phyloP scores from a whole-genome alignment of 176 grass and related monocot genomes.

The Ensete glaucum region DNA sequence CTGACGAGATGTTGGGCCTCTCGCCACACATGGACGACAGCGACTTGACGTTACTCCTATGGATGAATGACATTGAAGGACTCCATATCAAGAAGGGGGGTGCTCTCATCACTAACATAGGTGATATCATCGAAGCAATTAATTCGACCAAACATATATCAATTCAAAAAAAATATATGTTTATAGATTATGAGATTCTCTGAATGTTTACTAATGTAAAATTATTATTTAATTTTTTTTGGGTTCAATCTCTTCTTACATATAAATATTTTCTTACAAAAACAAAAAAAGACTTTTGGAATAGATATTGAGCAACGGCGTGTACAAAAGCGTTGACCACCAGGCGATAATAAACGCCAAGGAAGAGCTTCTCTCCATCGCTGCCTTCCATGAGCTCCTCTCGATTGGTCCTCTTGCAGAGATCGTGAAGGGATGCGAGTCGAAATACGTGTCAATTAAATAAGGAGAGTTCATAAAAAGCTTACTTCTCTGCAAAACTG shows the following conservation, averaged over 20 bases:
- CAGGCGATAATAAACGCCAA: background rate
- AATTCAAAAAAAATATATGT: too few species aligned
- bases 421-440: background rate
- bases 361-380: background rate
- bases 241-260: too few species aligned
- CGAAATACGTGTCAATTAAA: background rate
- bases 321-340: background rate
- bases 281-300: background rate
- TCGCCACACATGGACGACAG: slow-evolving; percentile 54
- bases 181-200: too few species aligned
- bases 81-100: slow-evolving; percentile 44
- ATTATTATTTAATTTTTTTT: too few species aligned
- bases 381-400: background rate
- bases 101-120: slow-evolving; percentile 54
- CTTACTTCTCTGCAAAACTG: background rate
- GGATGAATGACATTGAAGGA: slow-evolving; percentile 47
- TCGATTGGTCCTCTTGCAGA: background rate
- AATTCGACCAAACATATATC: too few species aligned
- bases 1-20: slow-evolving; percentile 44
- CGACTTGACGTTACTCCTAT: slow-evolving; percentile 41
- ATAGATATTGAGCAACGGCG: background rate
- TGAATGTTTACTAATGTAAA: too few species aligned
- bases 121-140: slow-evolving; percentile 37
- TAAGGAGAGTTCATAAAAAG: background rate
- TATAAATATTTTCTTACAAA: too few species aligned